Percentiles rank a stretch among this genome's conserved stretches.
Evolutionary conservation across 495 filamentous ascomycete species (phyloP).

Genomic region (Penicillium alfredii): DNA sequence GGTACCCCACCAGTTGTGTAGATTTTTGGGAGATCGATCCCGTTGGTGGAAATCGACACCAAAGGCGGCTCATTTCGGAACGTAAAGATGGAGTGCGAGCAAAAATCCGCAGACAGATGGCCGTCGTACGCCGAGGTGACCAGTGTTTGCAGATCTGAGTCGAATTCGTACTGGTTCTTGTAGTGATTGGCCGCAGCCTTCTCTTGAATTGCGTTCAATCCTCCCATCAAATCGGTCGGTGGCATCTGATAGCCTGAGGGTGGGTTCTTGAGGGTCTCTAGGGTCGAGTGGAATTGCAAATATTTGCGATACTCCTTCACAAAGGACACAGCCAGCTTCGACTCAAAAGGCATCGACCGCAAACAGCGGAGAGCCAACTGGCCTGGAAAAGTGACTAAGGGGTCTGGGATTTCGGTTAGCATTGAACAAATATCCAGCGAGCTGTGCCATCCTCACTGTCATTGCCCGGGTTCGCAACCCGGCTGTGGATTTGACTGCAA

Average conservation of each 20-base stretch:
- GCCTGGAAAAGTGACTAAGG: conserved; percentile 15
- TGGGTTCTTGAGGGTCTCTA: conserved; percentile 44
- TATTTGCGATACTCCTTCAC: conserved; percentile 46
- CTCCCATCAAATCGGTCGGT: conserved; percentile 36
- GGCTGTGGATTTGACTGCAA: too few relatives aligned
- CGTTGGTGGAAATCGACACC: conserved; percentile 3
- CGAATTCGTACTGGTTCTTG: not conserved
- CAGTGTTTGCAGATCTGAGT: not conserved
- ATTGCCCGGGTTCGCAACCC: too few relatives aligned
- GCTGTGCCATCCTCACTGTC: too few relatives aligned
- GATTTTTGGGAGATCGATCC: not conserved
- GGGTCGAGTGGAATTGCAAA: conserved; percentile 45
- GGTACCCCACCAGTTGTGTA: too few relatives aligned
- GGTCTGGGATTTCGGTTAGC: too few relatives aligned
- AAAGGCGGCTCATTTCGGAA: not conserved
- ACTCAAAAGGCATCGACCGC: conserved; percentile 44
- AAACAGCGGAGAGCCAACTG: conserved; percentile 40
- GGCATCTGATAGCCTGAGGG: conserved; percentile 47
- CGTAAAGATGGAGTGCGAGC: not conserved
- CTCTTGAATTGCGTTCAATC: conserved; percentile 31
- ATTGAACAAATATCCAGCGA: too few relatives aligned
- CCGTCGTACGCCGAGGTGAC: not conserved
- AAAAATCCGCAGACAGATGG: not conserved
- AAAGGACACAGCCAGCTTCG: conserved; percentile 41
- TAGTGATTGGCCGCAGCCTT: conserved; percentile 11